These are phyloP conservation scores for Bipolaris cookei DNA, from an alignment of 2,329 filamentous ascomycete genomes.

Conservation along the genomic window DNA sequence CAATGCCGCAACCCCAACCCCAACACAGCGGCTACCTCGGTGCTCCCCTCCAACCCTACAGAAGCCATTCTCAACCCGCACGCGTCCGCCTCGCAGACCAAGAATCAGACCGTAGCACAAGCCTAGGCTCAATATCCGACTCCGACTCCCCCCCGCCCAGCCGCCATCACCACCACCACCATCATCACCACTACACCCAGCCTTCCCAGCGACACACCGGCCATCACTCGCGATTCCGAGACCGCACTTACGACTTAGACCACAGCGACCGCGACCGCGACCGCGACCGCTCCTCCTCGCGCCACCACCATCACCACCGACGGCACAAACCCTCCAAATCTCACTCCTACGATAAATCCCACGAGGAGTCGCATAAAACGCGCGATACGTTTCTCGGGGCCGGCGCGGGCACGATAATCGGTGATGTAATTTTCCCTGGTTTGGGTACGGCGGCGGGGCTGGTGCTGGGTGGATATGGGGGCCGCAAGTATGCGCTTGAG, in stretches of 20 bases:
- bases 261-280: constrained; percentile 17
- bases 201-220: constrained; percentile 20
- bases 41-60: constrained; percentile 31
- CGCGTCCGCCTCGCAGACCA: constrained; percentile 42
- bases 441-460: constrained; percentile 50
- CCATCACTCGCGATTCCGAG: constrained; percentile 1
- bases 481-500: constrained; percentile 51
- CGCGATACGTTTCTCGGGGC: constrained; percentile 54
- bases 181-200: constrained; percentile 21
- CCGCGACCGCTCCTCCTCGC: neutral
- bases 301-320: neutral
- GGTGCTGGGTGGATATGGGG: constrained; percentile 52
- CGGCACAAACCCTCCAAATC: constrained; percentile 4
- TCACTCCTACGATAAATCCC: constrained; percentile 8
- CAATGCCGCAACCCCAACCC: constrained; percentile 15
- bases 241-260: constrained; percentile 18
- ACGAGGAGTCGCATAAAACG: constrained; percentile 27
- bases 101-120: constrained; percentile 28
- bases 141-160: constrained; percentile 20
- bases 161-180: constrained; percentile 19
- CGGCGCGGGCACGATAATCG: constrained; percentile 53
- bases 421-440: constrained; percentile 54
- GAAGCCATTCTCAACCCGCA: constrained; percentile 44
- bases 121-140: constrained; percentile 27
- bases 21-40: constrained; percentile 31